Base-by-base conservation (phyloP, 805 yeast species). In the Starmerella tilneyi region DNA sequence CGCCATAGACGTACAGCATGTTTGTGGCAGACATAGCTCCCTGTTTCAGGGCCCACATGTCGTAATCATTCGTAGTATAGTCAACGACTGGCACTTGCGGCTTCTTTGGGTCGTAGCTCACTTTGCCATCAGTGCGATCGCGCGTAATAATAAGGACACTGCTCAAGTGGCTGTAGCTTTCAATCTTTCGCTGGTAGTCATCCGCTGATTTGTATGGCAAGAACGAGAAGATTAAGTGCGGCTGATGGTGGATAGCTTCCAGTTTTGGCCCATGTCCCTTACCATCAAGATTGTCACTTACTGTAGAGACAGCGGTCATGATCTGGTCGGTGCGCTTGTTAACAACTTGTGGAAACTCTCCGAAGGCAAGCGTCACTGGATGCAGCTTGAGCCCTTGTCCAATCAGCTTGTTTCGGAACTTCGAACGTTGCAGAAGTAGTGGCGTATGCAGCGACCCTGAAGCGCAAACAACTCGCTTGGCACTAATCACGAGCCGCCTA, bases 371-470 rank as follows among this genome's bases (percentile, higher is more conserved):
- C 0, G 69, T 62, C 1, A 63, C 70, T 0, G 79, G 79, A 55
- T 75, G 79, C 37, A 75, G 63, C 52, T 70, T 71, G 50, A 75
- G 67, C 45, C 74, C 71, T 13, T 56, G 47, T 19, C 79, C 79
- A 54, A 75, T 75, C 53, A 72, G 63, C 49, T 61, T 66, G 56
- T 74, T 73, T 54, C 52, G 64, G 56, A 75, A 75, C 1, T 73
- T 72, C 0, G 78, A 72, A 22, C 69, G 62, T 55, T 63, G 63
- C 44, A 75, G 63, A 9, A 74, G 54, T 1, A 64, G 52, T 1
- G 79, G 79, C 1, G 79, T 72, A 15, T 69, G 63, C 31, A 75
- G 61, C 0, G 76, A 59, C 2, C 79, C 79, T 9, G 70, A 71
- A 21, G 70, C 52, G 9, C 67, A 68, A 20, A 74, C 66, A 31